phyloP scores from a whole-genome alignment of 768 basidiomycete genomes.

The Chalciporus sphaerocephalus region DNA sequence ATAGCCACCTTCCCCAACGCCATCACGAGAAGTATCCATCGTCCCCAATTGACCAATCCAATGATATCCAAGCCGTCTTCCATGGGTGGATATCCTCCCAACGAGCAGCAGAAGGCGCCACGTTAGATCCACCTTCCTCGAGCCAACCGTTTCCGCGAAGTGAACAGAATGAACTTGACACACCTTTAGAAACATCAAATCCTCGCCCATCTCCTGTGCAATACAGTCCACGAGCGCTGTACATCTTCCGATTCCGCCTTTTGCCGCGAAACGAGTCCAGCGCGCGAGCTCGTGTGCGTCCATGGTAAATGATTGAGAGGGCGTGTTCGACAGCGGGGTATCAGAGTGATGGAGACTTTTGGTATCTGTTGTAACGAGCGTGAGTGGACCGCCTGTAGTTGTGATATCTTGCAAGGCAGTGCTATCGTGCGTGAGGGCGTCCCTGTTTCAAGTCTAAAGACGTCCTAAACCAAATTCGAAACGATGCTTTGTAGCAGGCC shows the following conservation, averaged over 20 bases:
- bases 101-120: too few species aligned
- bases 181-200: conserved; percentile 86
- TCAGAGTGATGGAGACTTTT: neutral
- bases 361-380: neutral
- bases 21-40: too few species aligned
- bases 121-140: too few species aligned
- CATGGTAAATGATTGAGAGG: conserved; percentile 34
- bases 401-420: neutral
- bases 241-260: conserved; percentile 82
- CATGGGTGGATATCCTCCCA: too few species aligned
- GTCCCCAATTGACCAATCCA: neutral
- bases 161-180: conserved; percentile 17
- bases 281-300: conserved; percentile 68
- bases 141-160: neutral
- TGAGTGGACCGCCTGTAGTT: neutral
- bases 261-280: conserved; percentile 82
- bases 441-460: neutral
- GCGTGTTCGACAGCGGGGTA: too few species aligned
- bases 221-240: conserved; percentile 71
- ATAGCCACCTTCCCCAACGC: too few species aligned
- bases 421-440: neutral
- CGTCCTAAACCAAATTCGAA: neutral
- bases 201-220: conserved; percentile 59
- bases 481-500: too few species aligned
- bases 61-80: neutral